Percentiles rank a stretch among this genome's conserved stretches.
These are phyloP conservation scores for Colletotrichum endophyticum DNA, from an alignment of 2,329 filamentous ascomycete genomes.

Conservation along the genomic window DNA sequence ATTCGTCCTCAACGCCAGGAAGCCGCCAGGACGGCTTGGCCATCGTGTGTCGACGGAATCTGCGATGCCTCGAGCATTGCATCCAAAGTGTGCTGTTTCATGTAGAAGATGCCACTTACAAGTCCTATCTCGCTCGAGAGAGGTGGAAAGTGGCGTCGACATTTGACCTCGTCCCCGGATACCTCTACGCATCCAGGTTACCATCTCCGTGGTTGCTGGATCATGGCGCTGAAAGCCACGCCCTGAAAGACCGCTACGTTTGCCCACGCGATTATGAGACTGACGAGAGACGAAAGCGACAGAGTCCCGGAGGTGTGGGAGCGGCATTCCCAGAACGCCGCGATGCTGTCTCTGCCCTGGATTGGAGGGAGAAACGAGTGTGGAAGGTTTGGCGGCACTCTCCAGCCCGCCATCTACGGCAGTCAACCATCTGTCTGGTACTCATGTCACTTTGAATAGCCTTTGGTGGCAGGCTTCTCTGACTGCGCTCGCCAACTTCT, in stretches of 20 bases:
- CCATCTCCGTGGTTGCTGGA: background rate
- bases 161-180: background rate
- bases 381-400: constrained; percentile 11
- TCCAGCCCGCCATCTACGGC: background rate
- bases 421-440: background rate
- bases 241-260: background rate
- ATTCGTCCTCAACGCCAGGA: constrained; percentile 6
- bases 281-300: constrained; percentile 7
- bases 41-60: background rate
- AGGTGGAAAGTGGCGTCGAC: background rate
- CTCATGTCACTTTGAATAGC: background rate
- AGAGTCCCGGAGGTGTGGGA: background rate
- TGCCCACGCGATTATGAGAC: background rate
- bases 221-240: background rate
- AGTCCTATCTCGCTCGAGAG: background rate
- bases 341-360: background rate
- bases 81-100: constrained; percentile 15
- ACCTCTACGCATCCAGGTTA: background rate
- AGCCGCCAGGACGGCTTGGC: constrained; percentile 10
- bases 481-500: background rate
- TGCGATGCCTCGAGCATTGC: background rate
- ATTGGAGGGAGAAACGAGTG: constrained; percentile 16
- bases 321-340: background rate
- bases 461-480: background rate
- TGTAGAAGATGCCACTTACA: constrained; percentile 5